phyloP scores from a whole-genome alignment of 177 flowering plant genomes.

The Vitis hybrid region DNA sequence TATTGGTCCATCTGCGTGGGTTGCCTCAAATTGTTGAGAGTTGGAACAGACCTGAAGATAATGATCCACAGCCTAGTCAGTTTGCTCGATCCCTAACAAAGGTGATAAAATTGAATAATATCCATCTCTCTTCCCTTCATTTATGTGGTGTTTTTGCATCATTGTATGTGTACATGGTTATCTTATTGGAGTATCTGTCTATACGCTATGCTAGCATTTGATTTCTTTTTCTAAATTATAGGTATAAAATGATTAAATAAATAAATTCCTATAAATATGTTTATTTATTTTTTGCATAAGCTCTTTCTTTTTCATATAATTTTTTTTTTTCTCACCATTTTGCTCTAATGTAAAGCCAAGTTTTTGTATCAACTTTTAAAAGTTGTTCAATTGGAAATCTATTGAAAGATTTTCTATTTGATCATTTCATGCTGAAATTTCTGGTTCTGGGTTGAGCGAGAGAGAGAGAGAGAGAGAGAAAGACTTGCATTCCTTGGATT shows the following conservation, averaged over 20 bases:
- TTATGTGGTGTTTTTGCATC: background rate
- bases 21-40: conserved; percentile 87
- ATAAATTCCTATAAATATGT: background rate
- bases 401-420: too few species aligned
- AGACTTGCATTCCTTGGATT: too few species aligned
- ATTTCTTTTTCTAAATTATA: background rate
- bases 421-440: too few species aligned
- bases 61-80: conserved; percentile 88
- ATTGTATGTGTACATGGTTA: background rate
- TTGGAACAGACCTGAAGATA: conserved; percentile 85
- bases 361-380: too few species aligned
- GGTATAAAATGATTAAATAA: background rate
- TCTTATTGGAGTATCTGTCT: background rate
- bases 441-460: too few species aligned
- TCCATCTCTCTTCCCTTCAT: background rate
- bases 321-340: background rate
- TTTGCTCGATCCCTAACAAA: conserved; percentile 89
- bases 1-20: conserved; percentile 77
- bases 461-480: too few species aligned
- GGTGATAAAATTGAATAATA: conserved; percentile 33
- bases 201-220: background rate
- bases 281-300: background rate
- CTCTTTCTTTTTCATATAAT: too few species aligned
- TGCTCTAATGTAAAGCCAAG: background rate
- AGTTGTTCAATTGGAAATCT: too few species aligned